Conservation (phyloP, 805 yeast genomes). For the Hanseniaspora hatyaiensis region DNA sequence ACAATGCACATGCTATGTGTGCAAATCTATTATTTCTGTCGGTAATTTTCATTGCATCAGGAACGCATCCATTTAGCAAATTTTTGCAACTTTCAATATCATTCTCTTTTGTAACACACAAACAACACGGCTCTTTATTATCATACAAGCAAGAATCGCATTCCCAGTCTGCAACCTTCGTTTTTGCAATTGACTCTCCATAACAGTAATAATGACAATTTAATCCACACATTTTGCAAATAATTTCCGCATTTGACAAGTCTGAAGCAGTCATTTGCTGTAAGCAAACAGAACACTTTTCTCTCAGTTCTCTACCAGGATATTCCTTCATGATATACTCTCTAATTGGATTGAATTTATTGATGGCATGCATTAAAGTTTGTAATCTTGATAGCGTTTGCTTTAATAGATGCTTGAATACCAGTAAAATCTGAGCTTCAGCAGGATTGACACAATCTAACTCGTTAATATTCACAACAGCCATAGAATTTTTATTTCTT, state of each 20-base stretch:
- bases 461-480: background rate
- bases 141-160: conserved; percentile 75
- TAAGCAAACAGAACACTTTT: conserved; percentile 51
- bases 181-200: conserved; percentile 34
- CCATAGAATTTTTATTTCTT: background rate
- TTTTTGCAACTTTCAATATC: conserved; percentile 37
- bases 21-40: conserved; percentile 54
- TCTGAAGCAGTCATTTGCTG: conserved; percentile 20
- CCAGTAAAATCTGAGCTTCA: conserved; percentile 5
- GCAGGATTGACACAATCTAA: conserved; percentile 5
- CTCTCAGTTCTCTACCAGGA: background rate
- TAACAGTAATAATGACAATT: conserved; percentile 61
- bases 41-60: conserved; percentile 64
- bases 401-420: background rate
- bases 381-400: background rate
- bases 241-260: conserved; percentile 25
- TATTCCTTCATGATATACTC: background rate
- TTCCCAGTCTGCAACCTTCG: conserved; percentile 41
- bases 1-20: conserved; percentile 61
- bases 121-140: conserved; percentile 49
- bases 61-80: conserved; percentile 34
- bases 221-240: conserved; percentile 57
- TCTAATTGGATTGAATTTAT: conserved; percentile 5
- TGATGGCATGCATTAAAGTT: background rate
- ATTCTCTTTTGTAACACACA: conserved; percentile 50